phyloP scores from a whole-genome alignment of 116 monocot genomes.

The Zostera marina region DNA sequence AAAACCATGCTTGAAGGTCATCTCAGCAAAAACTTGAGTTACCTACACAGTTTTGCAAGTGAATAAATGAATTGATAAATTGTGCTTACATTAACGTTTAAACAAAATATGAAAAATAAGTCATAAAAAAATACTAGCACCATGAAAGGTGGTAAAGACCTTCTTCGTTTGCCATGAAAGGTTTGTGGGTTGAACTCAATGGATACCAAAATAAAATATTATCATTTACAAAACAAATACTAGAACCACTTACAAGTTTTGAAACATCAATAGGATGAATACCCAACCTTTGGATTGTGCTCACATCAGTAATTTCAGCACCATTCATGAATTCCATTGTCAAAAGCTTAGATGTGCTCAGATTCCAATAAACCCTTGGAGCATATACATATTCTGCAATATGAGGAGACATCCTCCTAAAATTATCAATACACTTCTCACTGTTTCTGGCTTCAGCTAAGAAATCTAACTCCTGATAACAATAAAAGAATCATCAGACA shows the following conservation, averaged over 20 bases:
- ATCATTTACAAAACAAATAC: too few species aligned
- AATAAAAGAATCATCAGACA: constrained; percentile 5
- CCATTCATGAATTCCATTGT: constrained; percentile 94
- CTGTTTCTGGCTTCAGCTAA: constrained; percentile 77
- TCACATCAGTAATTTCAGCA: constrained; percentile 74
- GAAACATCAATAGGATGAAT: constrained; percentile 60
- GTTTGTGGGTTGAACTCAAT: too few species aligned
- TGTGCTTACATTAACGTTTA: background rate
- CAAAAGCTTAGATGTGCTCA: constrained; percentile 75
- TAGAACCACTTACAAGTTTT: constrained; percentile 40
- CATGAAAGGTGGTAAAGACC: too few species aligned
- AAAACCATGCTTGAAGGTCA: constrained; percentile 96
- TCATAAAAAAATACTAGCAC: background rate
- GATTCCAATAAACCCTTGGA: constrained; percentile 70
- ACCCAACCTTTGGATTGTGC: constrained; percentile 38
- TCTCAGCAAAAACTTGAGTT: constrained; percentile 75
- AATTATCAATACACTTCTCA: constrained; percentile 75
- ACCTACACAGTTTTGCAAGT: constrained; percentile 26
- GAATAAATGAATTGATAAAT: background rate
- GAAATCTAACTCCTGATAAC: constrained; percentile 81
- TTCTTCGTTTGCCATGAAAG: too few species aligned
- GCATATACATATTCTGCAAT: constrained; percentile 64
- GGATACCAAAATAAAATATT: too few species aligned
- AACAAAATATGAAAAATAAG: background rate
- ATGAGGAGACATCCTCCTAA: constrained; percentile 72